phyloP scores from a whole-genome alignment of 164 flowering plant species.

The Euptelea pleiosperma region DNA sequence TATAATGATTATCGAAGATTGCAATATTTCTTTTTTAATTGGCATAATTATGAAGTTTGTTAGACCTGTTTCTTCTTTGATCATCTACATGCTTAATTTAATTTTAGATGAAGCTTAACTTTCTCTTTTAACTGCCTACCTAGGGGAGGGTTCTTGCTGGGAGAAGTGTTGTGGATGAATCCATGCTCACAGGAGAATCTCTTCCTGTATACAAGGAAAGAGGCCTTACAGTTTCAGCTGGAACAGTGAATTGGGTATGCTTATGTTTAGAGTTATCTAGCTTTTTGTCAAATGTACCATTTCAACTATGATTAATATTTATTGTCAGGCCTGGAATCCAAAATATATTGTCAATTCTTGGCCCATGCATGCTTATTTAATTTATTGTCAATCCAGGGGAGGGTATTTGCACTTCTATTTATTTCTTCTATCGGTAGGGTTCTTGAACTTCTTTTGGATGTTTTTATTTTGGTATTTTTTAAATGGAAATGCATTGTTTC shows the following conservation, averaged over 20 bases:
- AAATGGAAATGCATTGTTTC: background rate
- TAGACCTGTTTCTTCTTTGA: background rate
- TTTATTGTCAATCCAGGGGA: background rate
- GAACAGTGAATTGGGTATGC: slow-evolving; percentile 94
- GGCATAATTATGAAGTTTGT: background rate
- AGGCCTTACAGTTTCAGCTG: slow-evolving; percentile 79
- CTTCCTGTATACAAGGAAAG: slow-evolving; percentile 88
- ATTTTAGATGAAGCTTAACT: slow-evolving; percentile 8
- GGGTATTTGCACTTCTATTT: background rate
- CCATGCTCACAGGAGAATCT: slow-evolving; percentile 98
- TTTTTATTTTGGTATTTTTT: background rate
- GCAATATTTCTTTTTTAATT: no score
- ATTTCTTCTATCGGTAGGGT: no score
- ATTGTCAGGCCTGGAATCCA: background rate
- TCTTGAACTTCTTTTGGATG: background rate
- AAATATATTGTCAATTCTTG: background rate
- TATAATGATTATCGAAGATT: no score
- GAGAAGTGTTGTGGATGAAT: slow-evolving; percentile 94
- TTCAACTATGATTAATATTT: background rate
- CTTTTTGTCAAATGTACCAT: background rate
- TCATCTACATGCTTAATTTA: background rate
- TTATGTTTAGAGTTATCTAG: background rate
- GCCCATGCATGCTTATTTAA: background rate
- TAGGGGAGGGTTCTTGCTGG: slow-evolving; percentile 93
- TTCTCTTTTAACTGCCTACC: slow-evolving; percentile 14